phyloP scores from a whole-genome alignment of 495 filamentous ascomycete species.

The Letharia lupina region DNA sequence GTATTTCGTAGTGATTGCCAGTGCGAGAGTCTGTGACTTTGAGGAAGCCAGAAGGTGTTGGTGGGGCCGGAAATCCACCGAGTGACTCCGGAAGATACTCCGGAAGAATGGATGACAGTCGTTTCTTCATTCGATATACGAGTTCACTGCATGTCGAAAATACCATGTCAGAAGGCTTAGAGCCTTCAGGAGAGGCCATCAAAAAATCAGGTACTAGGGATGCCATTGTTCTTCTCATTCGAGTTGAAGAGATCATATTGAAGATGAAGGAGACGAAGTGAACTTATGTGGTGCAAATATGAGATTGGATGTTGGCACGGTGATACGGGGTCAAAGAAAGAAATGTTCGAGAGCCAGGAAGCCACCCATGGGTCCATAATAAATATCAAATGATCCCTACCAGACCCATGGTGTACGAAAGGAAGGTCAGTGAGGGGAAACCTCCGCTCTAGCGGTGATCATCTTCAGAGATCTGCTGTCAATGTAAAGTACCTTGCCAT shows the following conservation, averaged over 20 bases:
- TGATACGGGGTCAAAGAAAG: neutral
- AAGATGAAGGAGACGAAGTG: neutral
- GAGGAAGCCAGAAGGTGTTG: neutral
- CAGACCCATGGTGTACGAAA: neutral
- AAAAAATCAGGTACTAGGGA: neutral
- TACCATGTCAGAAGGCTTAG: neutral
- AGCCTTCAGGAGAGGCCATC: neutral
- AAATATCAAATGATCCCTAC: neutral
- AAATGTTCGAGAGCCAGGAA: neutral
- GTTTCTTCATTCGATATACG: neutral
- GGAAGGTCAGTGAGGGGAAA: neutral
- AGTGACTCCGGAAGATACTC: neutral
- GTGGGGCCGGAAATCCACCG: neutral
- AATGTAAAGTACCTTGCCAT: neutral
- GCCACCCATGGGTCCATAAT: neutral
- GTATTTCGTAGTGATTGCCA: conserved; percentile 5
- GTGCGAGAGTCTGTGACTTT: conserved; percentile 12
- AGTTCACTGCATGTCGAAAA: neutral
- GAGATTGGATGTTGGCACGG: neutral
- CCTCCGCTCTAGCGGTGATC: neutral
- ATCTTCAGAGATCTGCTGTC: neutral
- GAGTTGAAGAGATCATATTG: neutral
- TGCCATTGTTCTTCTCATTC: neutral
- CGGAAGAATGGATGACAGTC: neutral
- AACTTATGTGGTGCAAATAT: neutral